Evolutionary conservation across 140 eudicot genomes (phyloP).

Genomic region (Ambrosia hybrid): DNA sequence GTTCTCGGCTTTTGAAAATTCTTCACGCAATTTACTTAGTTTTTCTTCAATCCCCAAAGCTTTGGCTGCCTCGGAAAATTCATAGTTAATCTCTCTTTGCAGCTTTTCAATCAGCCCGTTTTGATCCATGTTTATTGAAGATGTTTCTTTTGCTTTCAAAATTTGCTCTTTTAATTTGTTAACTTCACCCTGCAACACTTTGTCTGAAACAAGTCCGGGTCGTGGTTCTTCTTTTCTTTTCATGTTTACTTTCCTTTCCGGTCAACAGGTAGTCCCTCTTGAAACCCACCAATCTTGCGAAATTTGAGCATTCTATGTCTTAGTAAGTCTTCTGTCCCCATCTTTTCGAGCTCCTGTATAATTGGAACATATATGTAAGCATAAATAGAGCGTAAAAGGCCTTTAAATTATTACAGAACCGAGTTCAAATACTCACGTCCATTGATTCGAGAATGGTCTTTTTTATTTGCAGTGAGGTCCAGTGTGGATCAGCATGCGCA

Average conservation of each 20-base stretch:
- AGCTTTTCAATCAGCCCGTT: slow-evolving; percentile 55
- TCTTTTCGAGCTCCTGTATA: slow-evolving; percentile 57
- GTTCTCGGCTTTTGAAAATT: slow-evolving; percentile 50
- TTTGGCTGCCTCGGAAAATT: slow-evolving; percentile 68
- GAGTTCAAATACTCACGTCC: slow-evolving; percentile 56
- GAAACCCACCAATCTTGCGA: slow-evolving; percentile 70
- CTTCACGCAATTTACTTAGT: slow-evolving; percentile 46
- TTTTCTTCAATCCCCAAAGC: slow-evolving; percentile 59
- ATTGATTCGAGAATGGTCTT: slow-evolving; percentile 53
- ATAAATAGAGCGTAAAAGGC: neutral
- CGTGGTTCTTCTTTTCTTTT: slow-evolving; percentile 54
- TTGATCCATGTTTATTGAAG: slow-evolving; percentile 47
- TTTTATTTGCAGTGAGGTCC: slow-evolving; percentile 82
- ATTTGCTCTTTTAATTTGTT: slow-evolving; percentile 57
- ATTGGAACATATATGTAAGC: neutral
- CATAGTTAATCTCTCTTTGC: slow-evolving; percentile 51
- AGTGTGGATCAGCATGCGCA: slow-evolving; percentile 81
- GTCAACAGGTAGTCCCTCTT: slow-evolving; percentile 63
- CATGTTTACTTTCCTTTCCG: slow-evolving; percentile 53
- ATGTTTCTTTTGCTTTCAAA: slow-evolving; percentile 48
- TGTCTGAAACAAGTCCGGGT: slow-evolving; percentile 52
- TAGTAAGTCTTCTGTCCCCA: slow-evolving; percentile 62
- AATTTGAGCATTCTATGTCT: slow-evolving; percentile 63
- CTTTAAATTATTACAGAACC: neutral
- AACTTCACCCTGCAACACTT: slow-evolving; percentile 60